Evolutionary conservation across 345 rosid species (phyloP), one percentile per base, ranked within the genome.

Genomic region (Salix caprea): DNA sequence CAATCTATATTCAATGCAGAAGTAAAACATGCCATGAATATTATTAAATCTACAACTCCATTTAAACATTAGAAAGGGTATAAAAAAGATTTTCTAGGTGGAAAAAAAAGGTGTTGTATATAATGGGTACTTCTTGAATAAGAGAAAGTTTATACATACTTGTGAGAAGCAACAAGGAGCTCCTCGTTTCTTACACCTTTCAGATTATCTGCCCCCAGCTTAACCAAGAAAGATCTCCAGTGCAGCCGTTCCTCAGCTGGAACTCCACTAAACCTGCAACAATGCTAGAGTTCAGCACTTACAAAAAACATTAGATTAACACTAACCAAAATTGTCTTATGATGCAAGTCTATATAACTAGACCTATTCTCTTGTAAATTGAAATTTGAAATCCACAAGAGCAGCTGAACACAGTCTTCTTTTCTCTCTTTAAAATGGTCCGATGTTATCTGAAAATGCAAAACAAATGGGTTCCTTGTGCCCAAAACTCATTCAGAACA

Each of bases 161-260:
- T 96, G 91, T 93, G 96, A 84, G 92, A 93, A 73, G 99, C 97
- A 77, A 93, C 95, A 48, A 96, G 94, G 14, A 93, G 98, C 83
- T 93, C 99, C 83, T 93, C 99, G 80, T 93, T 93, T 69, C 91
- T 96, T 15, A 88, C 90, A 68, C 97, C 97, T 80, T 86, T 90
- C 65, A 96, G 98, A 84, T 96, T 96, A 77, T 93, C 97, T 0
- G 91, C 93, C 77, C 99, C 98, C 66, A 93, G 82, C 85, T 93
- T 96, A 10, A 96, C 96, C 81, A 96, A 82, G 91, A 93, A 96
- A 46, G 98, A 85, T 79, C 98, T 80, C 97, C 99, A 93, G 73
- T 92, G 96, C 15, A 93, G 83, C 48, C 94, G 88, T 78, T 96
- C 98, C 86, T 96, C 97, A n/a, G 97, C 91, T 7, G 96, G 94